Evolutionary conservation across 1,139 yeast species (phyloP).

Genomic region (Sugiyamaella neomexicana): DNA sequence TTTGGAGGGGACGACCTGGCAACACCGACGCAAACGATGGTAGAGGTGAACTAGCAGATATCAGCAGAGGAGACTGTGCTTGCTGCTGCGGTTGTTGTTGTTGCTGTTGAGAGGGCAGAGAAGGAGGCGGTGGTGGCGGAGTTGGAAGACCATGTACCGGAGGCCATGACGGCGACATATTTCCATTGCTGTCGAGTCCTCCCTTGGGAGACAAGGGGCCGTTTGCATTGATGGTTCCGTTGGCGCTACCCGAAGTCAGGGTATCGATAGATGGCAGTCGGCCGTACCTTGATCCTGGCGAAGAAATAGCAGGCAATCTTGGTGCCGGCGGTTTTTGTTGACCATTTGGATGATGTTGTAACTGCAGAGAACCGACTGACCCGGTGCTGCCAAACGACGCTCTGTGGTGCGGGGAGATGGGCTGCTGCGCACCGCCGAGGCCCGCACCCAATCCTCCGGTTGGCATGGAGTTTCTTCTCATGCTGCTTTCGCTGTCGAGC

Average conservation of each 20-base stretch:
- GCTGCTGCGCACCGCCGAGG: slow-evolving; percentile 6
- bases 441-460: slow-evolving; percentile 19
- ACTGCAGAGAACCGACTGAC: not conserved
- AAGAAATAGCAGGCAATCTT: slow-evolving; percentile 14
- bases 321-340: slow-evolving; percentile 10
- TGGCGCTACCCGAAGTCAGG: slow-evolving; percentile 19
- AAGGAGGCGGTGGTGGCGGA: slow-evolving; percentile 17
- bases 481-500: slow-evolving; percentile 5
- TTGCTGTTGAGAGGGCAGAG: slow-evolving; percentile 14
- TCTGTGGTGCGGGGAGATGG: slow-evolving; percentile 19
- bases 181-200: slow-evolving; percentile 12
- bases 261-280: slow-evolving; percentile 37
- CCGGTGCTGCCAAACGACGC: slow-evolving; percentile 11
- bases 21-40: slow-evolving; percentile 7
- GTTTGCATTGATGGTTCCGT: not conserved
- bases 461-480: slow-evolving; percentile 5
- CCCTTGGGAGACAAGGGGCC: slow-evolving; percentile 6
- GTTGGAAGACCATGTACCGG: slow-evolving; percentile 15
- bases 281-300: slow-evolving; percentile 22
- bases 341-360: not conserved
- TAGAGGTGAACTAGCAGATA: slow-evolving; percentile 1
- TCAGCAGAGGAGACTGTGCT: slow-evolving; percentile 13
- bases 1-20: not conserved
- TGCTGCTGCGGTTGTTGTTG: slow-evolving; percentile 17
- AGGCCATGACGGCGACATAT: slow-evolving; percentile 22